phyloP scores from a whole-genome alignment of 1,139 yeast species.

The Candida albicans region DNA sequence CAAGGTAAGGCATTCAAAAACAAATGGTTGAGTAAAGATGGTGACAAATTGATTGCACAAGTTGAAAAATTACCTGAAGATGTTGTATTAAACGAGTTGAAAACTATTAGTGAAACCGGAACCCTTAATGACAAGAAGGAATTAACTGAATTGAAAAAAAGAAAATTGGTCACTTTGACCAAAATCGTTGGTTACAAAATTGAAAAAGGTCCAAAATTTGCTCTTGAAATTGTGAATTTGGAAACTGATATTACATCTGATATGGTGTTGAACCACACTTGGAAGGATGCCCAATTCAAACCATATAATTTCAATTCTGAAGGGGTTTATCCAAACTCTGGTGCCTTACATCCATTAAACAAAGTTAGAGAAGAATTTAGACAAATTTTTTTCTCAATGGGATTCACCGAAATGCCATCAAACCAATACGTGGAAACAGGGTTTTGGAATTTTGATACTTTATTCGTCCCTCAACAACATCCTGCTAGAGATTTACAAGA shows the following conservation, averaged over 20 bases:
- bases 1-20: constrained; percentile 98
- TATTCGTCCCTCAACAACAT: constrained; percentile 97
- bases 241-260: constrained; percentile 95
- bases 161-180: constrained; percentile 75
- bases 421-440: constrained; percentile 97
- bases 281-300: constrained; percentile 86
- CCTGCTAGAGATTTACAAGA: constrained; percentile 99
- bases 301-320: constrained; percentile 95
- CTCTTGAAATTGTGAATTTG: constrained; percentile 71
- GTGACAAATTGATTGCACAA: constrained; percentile 71
- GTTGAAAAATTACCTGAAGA: constrained; percentile 57
- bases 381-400: constrained; percentile 96
- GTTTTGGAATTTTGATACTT: constrained; percentile 97
- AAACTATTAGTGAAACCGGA: constrained; percentile 59
- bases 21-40: constrained; percentile 92
- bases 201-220: constrained; percentile 80
- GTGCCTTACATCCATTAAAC: constrained; percentile 94
- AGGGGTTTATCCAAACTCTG: constrained; percentile 82
- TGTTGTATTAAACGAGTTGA: constrained; percentile 63
- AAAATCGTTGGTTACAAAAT: constrained; percentile 78
- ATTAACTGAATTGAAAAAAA: constrained; percentile 84
- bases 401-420: constrained; percentile 98
- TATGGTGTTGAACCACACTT: constrained; percentile 76
- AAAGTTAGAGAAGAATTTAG: constrained; percentile 97
- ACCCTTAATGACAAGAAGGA: constrained; percentile 61